Percentiles rank a stretch among this genome's conserved stretches.
These are phyloP conservation scores for Schizothecium vesticola DNA, from an alignment of 495 filamentous ascomycete genomes.

Conservation along the genomic window DNA sequence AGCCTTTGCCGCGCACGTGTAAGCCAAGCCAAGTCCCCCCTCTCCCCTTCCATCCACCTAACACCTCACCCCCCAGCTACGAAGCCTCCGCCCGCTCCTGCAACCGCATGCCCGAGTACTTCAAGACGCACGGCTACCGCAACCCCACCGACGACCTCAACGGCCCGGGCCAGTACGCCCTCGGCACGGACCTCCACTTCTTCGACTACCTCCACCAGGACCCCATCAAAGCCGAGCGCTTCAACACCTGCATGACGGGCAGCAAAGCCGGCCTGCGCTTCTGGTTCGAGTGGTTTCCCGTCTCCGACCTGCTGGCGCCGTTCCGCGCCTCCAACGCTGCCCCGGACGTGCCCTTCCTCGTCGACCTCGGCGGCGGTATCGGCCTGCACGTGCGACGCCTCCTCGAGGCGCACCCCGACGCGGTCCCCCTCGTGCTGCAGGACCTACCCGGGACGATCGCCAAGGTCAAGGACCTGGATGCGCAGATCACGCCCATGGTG, in stretches of 20 bases:
- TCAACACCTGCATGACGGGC: slow-evolving; percentile 9
- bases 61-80: background rate
- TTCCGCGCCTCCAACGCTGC: background rate
- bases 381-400: slow-evolving; percentile 42
- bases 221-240: slow-evolving; percentile 7
- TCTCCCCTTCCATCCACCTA: background rate
- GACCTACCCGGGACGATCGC: slow-evolving; percentile 41
- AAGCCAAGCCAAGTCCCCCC: background rate
- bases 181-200: slow-evolving; percentile 16
- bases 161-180: slow-evolving; percentile 11
- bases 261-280: slow-evolving; percentile 6
- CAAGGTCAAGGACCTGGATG: slow-evolving; percentile 15
- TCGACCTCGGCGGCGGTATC: slow-evolving; percentile 43
- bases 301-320: background rate
- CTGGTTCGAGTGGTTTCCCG: slow-evolving; percentile 9
- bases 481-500: slow-evolving; percentile 24
- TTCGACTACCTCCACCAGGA: slow-evolving; percentile 13
- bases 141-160: slow-evolving; percentile 20
- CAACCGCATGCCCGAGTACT: slow-evolving; percentile 20
- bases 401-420: slow-evolving; percentile 25
- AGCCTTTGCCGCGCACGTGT: background rate
- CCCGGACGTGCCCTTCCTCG: slow-evolving; percentile 33
- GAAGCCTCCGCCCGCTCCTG: slow-evolving; percentile 4
- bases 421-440: slow-evolving; percentile 38
- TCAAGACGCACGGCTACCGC: slow-evolving; percentile 17